Conservation (phyloP, 306 rosid species). For the Hippophae tibetana region DNA sequence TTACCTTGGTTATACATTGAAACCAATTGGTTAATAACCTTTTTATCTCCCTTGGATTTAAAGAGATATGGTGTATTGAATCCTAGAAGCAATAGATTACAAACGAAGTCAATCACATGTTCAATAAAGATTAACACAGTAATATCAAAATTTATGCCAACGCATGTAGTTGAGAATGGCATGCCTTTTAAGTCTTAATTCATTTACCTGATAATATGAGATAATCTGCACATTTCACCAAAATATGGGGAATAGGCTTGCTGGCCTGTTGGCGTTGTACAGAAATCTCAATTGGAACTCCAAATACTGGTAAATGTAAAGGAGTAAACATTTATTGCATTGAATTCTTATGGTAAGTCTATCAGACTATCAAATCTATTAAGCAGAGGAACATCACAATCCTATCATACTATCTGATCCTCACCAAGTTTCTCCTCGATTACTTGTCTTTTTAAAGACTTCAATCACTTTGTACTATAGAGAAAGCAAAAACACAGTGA, state of each 20-base stretch:
- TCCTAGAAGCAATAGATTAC: conserved; percentile 37
- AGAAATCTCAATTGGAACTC: conserved; percentile 74
- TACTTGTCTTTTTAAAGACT: not conserved
- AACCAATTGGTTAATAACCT: conserved; percentile 73
- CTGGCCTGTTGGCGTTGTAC: conserved; percentile 76
- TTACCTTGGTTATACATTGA: conserved; percentile 82
- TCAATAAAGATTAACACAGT: not conserved
- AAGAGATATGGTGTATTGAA: conserved; percentile 62
- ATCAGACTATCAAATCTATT: not conserved
- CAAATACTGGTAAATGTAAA: conserved; percentile 56
- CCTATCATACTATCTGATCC: not conserved
- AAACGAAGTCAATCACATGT: not conserved
- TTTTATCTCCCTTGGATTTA: conserved; percentile 78
- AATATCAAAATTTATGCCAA: no score
- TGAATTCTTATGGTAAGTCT: not conserved
- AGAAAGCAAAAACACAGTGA: not conserved
- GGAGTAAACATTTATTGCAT: not conserved
- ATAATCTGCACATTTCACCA: conserved; percentile 80
- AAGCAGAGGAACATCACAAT: not conserved
- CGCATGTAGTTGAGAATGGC: not conserved
- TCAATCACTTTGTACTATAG: not conserved
- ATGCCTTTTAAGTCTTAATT: conserved; percentile 18
- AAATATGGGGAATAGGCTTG: conserved; percentile 67
- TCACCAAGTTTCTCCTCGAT: not conserved
- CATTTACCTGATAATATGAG: conserved; percentile 79